Base-by-base conservation (phyloP, 176 grass and related monocot species). In the Bolboschoenus planiculmis region DNA sequence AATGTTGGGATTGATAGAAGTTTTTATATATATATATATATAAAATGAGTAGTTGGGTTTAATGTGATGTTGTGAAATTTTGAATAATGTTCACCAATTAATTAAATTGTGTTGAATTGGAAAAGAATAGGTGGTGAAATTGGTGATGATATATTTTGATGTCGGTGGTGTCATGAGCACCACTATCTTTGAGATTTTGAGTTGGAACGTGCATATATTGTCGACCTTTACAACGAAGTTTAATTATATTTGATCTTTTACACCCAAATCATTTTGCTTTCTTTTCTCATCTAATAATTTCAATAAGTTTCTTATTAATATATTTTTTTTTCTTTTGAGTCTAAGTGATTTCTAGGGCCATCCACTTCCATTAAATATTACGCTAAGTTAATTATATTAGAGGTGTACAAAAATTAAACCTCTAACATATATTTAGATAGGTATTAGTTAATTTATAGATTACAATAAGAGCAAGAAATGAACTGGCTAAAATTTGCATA, bases 151-250 rank as follows among this genome's bases (percentile, higher is more conserved):
- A 65, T 53, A 18, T 40, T n/a, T 70, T 70, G 20, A 42, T n/a
- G 71, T 29, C 40, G 43, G 71, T 76, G 71, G 5, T 75, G 71
- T 76, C 71, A 50, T 76, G 71, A 51, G 48, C 71, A 50, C 44
- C 23, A 50, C 44, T 26, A 31, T 76, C 24, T 61, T 26, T 50
- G 47, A 50, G 47, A n/a, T 53, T 70, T 70, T 70, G 36, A 42
- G 40, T 31, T 40, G 46, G 10, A 51, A 47, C 26, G 51, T 30
- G 44, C 44, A 76, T 51, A 7, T 67, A 3, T 30, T n/a, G n/a
- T n/a, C n/a, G n/a, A n/a, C n/a, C n/a, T n/a, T n/a, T n/a, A n/a
- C n/a, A n/a, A n/a, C n/a, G n/a, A n/a, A n/a, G n/a, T n/a, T n/a
- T n/a, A n/a, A n/a, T 10, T 48, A 0, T 48, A 18, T 18, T 1